A percentile compares a stretch with the other conserved stretches of the same genome.
phyloP scores from a whole-genome alignment of 352 stramenopile genomes.

The Lagenidium giganteum region DNA sequence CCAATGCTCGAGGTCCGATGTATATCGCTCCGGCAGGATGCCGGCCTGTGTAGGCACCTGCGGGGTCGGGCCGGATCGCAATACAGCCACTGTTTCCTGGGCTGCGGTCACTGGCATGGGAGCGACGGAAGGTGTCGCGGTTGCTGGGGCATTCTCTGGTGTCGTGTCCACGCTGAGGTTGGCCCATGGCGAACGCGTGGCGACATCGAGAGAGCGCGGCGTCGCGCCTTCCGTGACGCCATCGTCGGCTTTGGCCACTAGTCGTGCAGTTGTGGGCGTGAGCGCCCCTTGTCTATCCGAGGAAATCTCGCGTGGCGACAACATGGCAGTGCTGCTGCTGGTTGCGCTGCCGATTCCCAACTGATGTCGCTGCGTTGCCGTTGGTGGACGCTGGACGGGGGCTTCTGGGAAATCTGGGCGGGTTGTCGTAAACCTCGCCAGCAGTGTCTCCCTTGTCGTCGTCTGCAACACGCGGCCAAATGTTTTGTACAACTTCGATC shows the following conservation, averaged over 20 bases:
- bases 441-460: too few relatives aligned
- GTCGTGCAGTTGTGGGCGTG: conserved; percentile 50
- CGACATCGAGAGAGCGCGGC: conserved; percentile 44
- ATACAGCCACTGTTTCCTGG: conserved; percentile 8
- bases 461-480: too few relatives aligned
- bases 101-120: background rate
- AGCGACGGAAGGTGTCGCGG: conserved; percentile 4
- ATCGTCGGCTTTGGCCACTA: conserved; percentile 41
- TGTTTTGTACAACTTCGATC: too few relatives aligned
- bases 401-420: too few relatives aligned
- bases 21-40: conserved; percentile 71
- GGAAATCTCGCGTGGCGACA: conserved; percentile 65
- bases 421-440: too few relatives aligned
- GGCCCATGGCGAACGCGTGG: conserved; percentile 53
- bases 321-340: too few relatives aligned
- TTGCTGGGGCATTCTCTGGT: conserved; percentile 10
- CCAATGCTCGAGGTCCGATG: conserved; percentile 73
- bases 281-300: conserved; percentile 59
- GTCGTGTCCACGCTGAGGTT: conserved; percentile 71
- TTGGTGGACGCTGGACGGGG: too few relatives aligned
- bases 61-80: conserved; percentile 49
- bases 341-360: too few relatives aligned
- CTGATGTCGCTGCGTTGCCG: too few relatives aligned
- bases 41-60: conserved; percentile 40
- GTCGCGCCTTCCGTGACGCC: conserved; percentile 33